phyloP scores from a whole-genome alignment of 148 eudicot species.

The Camellia japonica region DNA sequence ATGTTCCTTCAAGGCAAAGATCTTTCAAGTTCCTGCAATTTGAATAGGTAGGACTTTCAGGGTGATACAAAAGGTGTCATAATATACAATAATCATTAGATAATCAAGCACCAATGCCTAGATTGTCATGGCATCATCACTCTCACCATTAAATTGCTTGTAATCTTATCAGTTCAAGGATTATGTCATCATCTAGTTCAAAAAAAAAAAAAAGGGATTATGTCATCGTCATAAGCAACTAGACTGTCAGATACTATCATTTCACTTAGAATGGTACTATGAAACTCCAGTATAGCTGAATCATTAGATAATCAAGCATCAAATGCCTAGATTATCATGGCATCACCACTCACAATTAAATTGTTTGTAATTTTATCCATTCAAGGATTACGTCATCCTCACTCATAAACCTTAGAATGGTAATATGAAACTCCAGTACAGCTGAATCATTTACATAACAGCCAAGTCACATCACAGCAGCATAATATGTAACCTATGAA shows the following conservation, averaged over 20 bases:
- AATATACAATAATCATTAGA: background rate
- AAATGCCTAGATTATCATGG: no score
- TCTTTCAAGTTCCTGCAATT: slow-evolving; percentile 64
- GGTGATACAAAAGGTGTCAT: background rate
- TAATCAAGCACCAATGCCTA: background rate
- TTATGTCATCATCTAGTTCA: background rate
- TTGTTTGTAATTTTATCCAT: no score
- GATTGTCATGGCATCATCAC: background rate
- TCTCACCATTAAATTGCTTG: background rate
- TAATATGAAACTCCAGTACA: no score
- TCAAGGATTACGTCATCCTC: no score
- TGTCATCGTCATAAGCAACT: background rate
- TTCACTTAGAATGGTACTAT: background rate
- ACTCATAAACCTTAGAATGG: no score
- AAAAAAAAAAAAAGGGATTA: no score
- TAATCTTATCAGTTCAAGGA: background rate
- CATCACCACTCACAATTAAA: no score
- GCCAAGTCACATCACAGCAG: background rate
- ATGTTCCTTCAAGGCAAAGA: slow-evolving; percentile 72
- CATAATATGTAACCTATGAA: background rate
- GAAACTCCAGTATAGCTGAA: background rate
- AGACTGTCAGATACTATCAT: background rate
- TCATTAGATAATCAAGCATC: no score
- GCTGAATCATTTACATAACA: background rate
- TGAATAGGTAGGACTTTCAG: background rate